Base-by-base conservation (phyloP, 2,329 filamentous ascomycete species). In the Penicillium sp. region DNA sequence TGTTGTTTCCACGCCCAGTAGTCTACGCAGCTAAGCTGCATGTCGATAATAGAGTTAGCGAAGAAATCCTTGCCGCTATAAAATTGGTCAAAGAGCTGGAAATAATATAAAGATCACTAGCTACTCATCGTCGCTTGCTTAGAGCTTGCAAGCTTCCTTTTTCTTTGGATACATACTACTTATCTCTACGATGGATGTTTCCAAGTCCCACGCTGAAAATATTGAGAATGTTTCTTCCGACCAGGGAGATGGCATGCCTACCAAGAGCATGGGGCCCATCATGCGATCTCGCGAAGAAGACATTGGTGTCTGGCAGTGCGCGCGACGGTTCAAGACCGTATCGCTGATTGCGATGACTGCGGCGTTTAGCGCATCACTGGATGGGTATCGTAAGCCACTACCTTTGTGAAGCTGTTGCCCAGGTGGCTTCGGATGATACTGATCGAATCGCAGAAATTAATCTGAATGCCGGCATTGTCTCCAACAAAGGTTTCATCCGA, bases 401-500 rank as follows among this genome's bases (percentile, higher is more conserved):
- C 17, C 4, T 12, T 41, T 13, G 2, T 1, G 19, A 4, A 9
- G 26, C 8, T 10, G 26, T 26, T 26, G 22, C 22, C 2, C 21
- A 19, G 6, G 5, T 34, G 12, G 12, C 5, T 33, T 12, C 1
- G 3, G 26, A 26, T 8, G 17, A 29, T 29, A 31, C 21, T 13
- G 15, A 37, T 22, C n/a, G 6, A 29, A 8, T 2, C 6, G 15
- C 22, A 59, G 58, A 64, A 49, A 65, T 61, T 43, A 70, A 61
- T 31, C 57, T 72, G 1, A 72, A 70, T 43, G 68, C 66, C 2
- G 65, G 68, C 22, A 67, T 73, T 26, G 64, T 70, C 5, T 66
- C 70, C 1, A 73, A 73, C 50, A 65, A 68, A 37, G 70, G 70
- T 1, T 72, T 73, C 46, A 69, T 73, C 35, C 57, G 43, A 17